These are phyloP conservation scores for Podaxis mareebaensis DNA, from an alignment of 768 basidiomycete species.

Conservation along the genomic window DNA sequence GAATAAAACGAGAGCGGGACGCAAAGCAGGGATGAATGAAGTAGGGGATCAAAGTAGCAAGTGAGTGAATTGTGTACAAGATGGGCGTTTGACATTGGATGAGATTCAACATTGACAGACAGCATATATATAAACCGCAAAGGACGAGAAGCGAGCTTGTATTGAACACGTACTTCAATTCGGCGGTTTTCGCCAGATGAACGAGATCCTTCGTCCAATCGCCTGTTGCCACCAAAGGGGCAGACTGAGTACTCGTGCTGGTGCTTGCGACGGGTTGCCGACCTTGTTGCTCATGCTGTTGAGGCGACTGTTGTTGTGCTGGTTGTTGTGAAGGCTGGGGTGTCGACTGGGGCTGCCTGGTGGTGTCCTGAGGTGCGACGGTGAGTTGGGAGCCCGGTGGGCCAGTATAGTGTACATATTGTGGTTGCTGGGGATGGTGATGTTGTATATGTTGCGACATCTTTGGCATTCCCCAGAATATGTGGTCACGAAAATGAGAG, in stretches of 20 bases:
- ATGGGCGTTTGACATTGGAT: not conserved
- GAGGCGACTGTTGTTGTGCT: constrained; percentile 17
- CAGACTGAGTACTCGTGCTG: constrained; percentile 20
- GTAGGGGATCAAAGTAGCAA: not conserved
- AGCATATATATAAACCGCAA: not conserved
- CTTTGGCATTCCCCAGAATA: constrained; percentile 26
- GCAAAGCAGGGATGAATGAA: not conserved
- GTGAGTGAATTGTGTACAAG: not conserved
- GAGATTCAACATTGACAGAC: not conserved
- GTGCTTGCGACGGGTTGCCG: constrained; percentile 26
- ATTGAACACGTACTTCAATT: constrained; percentile 71
- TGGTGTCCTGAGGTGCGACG: constrained; percentile 24
- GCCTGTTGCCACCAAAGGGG: constrained; percentile 72
- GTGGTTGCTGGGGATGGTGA: constrained; percentile 33
- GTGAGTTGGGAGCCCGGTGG: constrained; percentile 27
- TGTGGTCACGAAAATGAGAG: constrained; percentile 22
- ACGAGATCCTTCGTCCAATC: constrained; percentile 89
- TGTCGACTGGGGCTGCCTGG: constrained; percentile 31
- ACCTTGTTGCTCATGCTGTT: constrained; percentile 15
- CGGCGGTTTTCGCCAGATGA: constrained; percentile 83
- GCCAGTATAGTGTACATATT: constrained; percentile 39
- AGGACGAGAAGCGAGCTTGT: not conserved
- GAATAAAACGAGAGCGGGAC: constrained; percentile 2
- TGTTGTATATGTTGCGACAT: constrained; percentile 47
- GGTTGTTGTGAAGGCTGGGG: constrained; percentile 26